These are phyloP conservation scores for Kuraishia ogatae DNA, from an alignment of 805 yeast species.

Conservation along the genomic window DNA sequence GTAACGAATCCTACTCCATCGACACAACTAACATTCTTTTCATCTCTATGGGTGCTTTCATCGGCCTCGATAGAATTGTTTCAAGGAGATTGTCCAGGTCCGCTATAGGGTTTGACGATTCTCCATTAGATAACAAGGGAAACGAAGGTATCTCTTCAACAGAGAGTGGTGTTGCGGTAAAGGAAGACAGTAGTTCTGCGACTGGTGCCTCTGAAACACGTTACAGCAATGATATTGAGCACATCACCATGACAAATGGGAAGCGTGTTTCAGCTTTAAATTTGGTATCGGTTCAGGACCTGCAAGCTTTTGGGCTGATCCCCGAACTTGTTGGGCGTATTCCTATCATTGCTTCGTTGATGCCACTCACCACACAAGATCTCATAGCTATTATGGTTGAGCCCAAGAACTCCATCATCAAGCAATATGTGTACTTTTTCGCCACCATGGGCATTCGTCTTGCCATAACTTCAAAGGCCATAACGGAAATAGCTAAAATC, in stretches of 20 bases:
- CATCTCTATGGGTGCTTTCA: slow-evolving; percentile 55
- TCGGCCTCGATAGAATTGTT: slow-evolving; percentile 44
- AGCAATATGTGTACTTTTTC: slow-evolving; percentile 46
- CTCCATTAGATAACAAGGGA: slow-evolving; percentile 6
- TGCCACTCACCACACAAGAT: slow-evolving; percentile 35
- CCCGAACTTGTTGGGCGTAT: slow-evolving; percentile 56
- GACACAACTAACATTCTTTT: slow-evolving; percentile 51
- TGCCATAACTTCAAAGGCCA: slow-evolving; percentile 38
- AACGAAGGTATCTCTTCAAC: neutral
- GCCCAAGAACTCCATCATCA: slow-evolving; percentile 45
- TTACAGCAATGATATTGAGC: slow-evolving; percentile 20
- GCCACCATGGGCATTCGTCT: slow-evolving; percentile 42
- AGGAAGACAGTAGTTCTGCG: slow-evolving; percentile 1
- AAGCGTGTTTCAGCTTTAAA: slow-evolving; percentile 32
- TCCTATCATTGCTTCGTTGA: slow-evolving; percentile 42
- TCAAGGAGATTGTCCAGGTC: slow-evolving; percentile 26
- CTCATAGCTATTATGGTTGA: slow-evolving; percentile 41
- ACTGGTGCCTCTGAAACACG: neutral
- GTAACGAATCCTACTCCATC: slow-evolving; percentile 33
- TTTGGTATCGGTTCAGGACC: slow-evolving; percentile 39
- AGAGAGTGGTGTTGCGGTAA: neutral
- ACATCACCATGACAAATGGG: slow-evolving; percentile 28
- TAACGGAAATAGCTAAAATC: slow-evolving; percentile 35
- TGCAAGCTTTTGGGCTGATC: slow-evolving; percentile 43
- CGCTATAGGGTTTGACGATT: slow-evolving; percentile 15